A percentile compares a stretch with the other conserved stretches of the same genome.
Evolutionary conservation across 192 early-diverging fungal genomes (phyloP).

Genomic region (Gonapodya sp.): DNA sequence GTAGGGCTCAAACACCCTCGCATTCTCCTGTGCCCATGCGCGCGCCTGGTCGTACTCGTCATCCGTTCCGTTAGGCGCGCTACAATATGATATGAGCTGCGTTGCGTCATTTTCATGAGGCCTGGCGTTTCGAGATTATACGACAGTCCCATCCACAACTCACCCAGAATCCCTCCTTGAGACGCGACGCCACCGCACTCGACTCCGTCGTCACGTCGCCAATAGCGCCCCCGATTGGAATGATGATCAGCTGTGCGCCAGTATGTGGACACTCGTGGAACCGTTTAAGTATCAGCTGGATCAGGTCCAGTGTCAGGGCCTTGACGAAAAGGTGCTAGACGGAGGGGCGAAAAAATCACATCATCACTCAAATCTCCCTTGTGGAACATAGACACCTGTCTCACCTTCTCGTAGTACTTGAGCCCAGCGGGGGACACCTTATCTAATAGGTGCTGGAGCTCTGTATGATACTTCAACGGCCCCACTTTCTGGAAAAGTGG

Average conservation of each 20-base stretch:
- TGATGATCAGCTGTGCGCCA: conserved; percentile 1
- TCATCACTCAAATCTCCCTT: conserved; percentile 2
- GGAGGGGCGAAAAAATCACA: not conserved
- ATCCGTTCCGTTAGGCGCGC: not conserved
- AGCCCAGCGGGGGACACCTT: conserved; percentile 3
- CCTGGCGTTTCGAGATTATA: conserved; percentile 1
- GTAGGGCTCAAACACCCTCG: not conserved
- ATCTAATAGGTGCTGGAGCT: not conserved
- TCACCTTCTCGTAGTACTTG: conserved; percentile 4
- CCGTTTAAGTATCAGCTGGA: not conserved
- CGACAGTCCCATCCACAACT: not conserved
- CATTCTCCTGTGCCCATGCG: conserved; percentile 1
- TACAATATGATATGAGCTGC: not conserved
- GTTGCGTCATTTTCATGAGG: conserved; percentile 1
- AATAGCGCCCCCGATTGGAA: conserved; percentile 1
- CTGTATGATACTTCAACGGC: not conserved
- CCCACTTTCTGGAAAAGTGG: conserved; percentile 3
- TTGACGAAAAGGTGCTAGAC: conserved; percentile 1
- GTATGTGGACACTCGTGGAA: conserved; percentile 3
- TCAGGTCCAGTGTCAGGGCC: not conserved
- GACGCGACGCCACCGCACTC: conserved; percentile 3
- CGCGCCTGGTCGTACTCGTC: conserved; percentile 3
- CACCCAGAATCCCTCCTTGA: conserved; percentile 3
- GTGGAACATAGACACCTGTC: not conserved
- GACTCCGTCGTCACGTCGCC: conserved; percentile 1